Percentiles rank a stretch among this genome's conserved stretches.
Evolutionary conservation across 2,329 filamentous ascomycete species (phyloP).

Genomic region (Pseudofabraea citricarpa): DNA sequence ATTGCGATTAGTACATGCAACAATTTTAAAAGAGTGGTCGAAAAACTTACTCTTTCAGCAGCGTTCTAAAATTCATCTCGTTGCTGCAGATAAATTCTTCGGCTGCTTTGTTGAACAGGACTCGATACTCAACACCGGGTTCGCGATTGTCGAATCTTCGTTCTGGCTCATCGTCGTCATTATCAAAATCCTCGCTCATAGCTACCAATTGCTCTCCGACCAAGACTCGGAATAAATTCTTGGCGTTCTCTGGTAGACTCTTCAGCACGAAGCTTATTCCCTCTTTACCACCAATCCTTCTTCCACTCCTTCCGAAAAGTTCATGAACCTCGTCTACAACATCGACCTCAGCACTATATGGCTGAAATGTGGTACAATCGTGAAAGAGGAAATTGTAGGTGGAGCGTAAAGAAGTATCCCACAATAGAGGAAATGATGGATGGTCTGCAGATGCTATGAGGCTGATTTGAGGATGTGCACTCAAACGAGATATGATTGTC

Average conservation of each 20-base stretch:
- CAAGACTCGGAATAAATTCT: slow-evolving; percentile 78
- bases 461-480: slow-evolving; percentile 65
- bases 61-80: slow-evolving; percentile 89
- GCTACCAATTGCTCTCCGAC: slow-evolving; percentile 77
- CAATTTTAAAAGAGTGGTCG: not conserved
- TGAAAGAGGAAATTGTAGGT: slow-evolving; percentile 87
- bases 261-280: slow-evolving; percentile 88
- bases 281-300: slow-evolving; percentile 80
- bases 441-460: slow-evolving; percentile 82
- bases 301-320: slow-evolving; percentile 74
- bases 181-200: slow-evolving; percentile 48
- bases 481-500: slow-evolving; percentile 69
- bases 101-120: slow-evolving; percentile 90
- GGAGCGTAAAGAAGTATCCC: slow-evolving; percentile 81
- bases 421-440: slow-evolving; percentile 80
- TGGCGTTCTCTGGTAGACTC: slow-evolving; percentile 86
- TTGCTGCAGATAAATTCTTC: slow-evolving; percentile 97
- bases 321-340: slow-evolving; percentile 88
- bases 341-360: slow-evolving; percentile 70
- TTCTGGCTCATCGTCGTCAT: slow-evolving; percentile 38
- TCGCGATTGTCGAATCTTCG: slow-evolving; percentile 26
- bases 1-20: no score
- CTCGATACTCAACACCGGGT: slow-evolving; percentile 79
- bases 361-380: slow-evolving; percentile 84
- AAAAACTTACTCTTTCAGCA: slow-evolving; percentile 76